Base-by-base conservation (phyloP, 1,284 basidiomycete genomes). In the Austroboletus rostrupii region DNA sequence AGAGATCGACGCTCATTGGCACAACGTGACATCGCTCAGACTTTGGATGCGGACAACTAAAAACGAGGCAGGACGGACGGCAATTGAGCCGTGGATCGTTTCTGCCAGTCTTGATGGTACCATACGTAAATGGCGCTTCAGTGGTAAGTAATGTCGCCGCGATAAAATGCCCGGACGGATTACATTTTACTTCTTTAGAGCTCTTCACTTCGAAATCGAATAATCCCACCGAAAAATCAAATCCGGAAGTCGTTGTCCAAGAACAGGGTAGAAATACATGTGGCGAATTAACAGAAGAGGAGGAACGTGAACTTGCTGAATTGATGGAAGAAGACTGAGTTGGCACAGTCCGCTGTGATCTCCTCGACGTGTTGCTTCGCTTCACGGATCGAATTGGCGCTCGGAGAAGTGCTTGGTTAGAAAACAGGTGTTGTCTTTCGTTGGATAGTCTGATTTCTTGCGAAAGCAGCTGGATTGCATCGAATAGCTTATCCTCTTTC, bases 41-140 rank as follows among this genome's bases (percentile, higher is more conserved):
- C 68, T 87, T 7, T 96, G 92, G 90, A 67, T 80, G 54, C 76
- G 81, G 23, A 70, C 71, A 48, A 71, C 68, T 7, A 64, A 69
- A 16, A 71, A 72, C 4, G 68, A 71, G 19, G 74, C 76, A 54
- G 73, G 74, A 6, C 68, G 66, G 44, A 76, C 69, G 17, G 69
- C 70, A 41, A 67, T 80, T 5, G 83, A 89, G 61, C 79, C 84
- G 8, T 92, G 88, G 87, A 75, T 94, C 38, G 70, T 97, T 36
- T 92, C 85, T 48, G 79, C 84, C 0, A 85, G 90, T 63, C 68
- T 97, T 47, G 94, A 97, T 65, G 81, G 84, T 29, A 96, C 93
- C 8, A 72, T 97, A 36, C 73, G 93, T 54, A 81, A 81, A 59
- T 97, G 93, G 92, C 79, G 74, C 60, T 67, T 94, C 28, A 69